phyloP scores from a whole-genome alignment of 192 early-diverging fungal species.

The Geranomyces michiganensis region DNA sequence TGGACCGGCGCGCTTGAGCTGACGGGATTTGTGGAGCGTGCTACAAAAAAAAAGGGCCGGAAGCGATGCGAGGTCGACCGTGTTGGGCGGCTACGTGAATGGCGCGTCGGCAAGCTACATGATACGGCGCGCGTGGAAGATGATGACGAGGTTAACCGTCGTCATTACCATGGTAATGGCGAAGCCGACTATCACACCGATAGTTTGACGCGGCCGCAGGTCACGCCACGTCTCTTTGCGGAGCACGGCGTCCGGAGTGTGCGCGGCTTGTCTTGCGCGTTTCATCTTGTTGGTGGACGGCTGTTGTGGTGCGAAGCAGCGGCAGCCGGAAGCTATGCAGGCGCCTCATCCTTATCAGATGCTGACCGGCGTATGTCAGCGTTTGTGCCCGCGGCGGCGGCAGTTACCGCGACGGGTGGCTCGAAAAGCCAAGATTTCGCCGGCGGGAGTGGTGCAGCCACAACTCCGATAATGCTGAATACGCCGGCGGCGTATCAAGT shows the following conservation, averaged over 20 bases:
- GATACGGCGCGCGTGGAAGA: neutral
- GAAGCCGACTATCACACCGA: too few relatives aligned
- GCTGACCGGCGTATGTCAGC: too few relatives aligned
- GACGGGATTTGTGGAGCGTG: neutral
- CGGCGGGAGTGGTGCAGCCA: too few relatives aligned
- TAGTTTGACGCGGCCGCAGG: too few relatives aligned
- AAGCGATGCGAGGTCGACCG: constrained; percentile 11
- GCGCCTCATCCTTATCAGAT: too few relatives aligned
- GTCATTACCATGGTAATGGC: neutral
- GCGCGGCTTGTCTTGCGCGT: neutral
- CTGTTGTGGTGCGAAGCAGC: constrained; percentile 4
- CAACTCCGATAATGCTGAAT: neutral
- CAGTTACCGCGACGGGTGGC: too few relatives aligned
- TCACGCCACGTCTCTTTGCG: neutral
- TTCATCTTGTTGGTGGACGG: neutral
- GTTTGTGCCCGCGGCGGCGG: too few relatives aligned
- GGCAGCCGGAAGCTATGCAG: too few relatives aligned
- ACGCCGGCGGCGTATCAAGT: neutral
- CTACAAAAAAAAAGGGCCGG: constrained; percentile 7
- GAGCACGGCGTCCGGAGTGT: constrained; percentile 5
- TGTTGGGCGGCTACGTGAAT: constrained; percentile 3
- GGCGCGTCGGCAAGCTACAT: constrained; percentile 16
- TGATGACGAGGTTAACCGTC: neutral
- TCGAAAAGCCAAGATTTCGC: too few relatives aligned
- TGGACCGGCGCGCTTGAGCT: constrained; percentile 2